Conservation (phyloP, 148 eudicot genomes). For the Tetragonia tetragonoides region DNA sequence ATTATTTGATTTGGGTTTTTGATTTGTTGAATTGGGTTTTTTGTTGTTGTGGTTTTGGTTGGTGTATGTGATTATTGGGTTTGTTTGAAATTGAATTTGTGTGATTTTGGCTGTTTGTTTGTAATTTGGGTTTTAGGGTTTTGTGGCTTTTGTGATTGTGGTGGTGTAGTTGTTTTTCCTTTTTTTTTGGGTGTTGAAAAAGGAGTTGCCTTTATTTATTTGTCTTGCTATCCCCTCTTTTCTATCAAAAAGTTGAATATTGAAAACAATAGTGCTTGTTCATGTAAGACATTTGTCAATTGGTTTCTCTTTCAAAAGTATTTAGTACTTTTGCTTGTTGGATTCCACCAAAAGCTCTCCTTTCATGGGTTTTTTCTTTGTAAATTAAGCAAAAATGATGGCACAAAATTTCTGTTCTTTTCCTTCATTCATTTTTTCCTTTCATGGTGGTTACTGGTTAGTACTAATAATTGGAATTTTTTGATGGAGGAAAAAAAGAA, state of each 20-base stretch:
- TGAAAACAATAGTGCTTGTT: conserved; percentile 25
- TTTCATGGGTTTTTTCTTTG: background rate
- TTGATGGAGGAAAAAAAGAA: background rate
- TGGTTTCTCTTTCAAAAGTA: conserved; percentile 13
- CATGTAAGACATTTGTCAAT: conserved; percentile 29
- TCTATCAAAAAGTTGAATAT: conserved; percentile 22
- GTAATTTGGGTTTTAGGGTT: background rate
- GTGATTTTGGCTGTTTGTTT: background rate
- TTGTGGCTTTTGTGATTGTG: background rate
- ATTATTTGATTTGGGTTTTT: background rate
- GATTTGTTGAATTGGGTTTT: background rate
- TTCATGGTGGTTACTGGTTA: background rate
- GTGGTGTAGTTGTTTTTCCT: background rate
- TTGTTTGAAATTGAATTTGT: background rate
- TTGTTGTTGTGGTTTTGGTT: background rate
- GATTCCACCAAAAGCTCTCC: conserved; percentile 18
- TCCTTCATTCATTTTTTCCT: background rate
- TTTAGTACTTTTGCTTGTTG: conserved; percentile 19
- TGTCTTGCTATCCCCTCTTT: conserved; percentile 7
- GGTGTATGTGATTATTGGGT: background rate
- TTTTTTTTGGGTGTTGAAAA: conserved; percentile 27
- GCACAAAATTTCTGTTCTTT: background rate
- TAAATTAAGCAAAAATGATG: background rate
- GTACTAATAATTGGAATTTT: background rate
- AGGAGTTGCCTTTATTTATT: conserved; percentile 23